A percentile compares a stretch with the other conserved stretches of the same genome.
These are phyloP conservation scores for Botrytis sinoallii DNA, from an alignment of 2,329 filamentous ascomycete species.

Conservation along the genomic window DNA sequence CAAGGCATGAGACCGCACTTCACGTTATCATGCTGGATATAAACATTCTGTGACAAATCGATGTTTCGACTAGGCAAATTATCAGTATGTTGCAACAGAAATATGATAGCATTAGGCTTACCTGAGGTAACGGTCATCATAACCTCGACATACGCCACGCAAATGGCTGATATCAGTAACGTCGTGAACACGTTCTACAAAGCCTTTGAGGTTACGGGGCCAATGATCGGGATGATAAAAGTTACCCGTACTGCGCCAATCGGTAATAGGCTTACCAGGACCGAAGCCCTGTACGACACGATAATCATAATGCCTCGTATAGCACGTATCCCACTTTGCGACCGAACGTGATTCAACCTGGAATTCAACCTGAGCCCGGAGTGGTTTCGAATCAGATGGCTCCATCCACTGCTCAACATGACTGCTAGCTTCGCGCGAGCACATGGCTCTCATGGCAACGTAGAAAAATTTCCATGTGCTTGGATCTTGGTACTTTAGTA, in stretches of 20 bases:
- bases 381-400: constrained; percentile 43
- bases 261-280: constrained; percentile 49
- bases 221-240: constrained; percentile 50
- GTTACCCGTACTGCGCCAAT: constrained; percentile 52
- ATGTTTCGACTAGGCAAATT: constrained; percentile 47
- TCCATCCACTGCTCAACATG: constrained; percentile 60
- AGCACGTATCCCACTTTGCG: background rate
- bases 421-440: constrained; percentile 55
- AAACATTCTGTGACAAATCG: constrained; percentile 72
- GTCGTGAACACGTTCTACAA: constrained; percentile 62
- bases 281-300: constrained; percentile 52
- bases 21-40: constrained; percentile 50
- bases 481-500: constrained; percentile 3
- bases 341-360: constrained; percentile 36
- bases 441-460: background rate
- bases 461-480: background rate
- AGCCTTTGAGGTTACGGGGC: constrained; percentile 45
- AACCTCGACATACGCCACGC: constrained; percentile 46
- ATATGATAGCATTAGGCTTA: constrained; percentile 35
- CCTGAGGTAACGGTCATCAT: constrained; percentile 58
- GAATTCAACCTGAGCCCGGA: background rate
- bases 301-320: constrained; percentile 54
- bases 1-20: constrained; percentile 61
- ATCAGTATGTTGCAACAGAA: constrained; percentile 19
- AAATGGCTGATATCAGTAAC: constrained; percentile 62